Evolutionary conservation across 352 stramenopile species (phyloP).

Genomic region (Phytophthora chlamydospora): DNA sequence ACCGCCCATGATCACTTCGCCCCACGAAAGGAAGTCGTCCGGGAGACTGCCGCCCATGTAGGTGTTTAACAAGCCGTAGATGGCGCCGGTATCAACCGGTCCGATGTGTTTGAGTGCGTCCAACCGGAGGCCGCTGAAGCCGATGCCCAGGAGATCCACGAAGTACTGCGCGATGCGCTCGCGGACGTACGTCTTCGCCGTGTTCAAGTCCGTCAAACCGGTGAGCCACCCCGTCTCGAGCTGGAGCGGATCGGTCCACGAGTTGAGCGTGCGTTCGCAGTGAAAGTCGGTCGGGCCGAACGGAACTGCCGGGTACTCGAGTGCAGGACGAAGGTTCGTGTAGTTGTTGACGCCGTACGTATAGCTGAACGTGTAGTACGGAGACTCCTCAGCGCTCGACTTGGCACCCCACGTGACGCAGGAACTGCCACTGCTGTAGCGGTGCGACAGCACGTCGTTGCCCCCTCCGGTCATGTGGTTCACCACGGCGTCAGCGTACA

Average conservation of each 20-base stretch:
- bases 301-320: slow-evolving; percentile 68
- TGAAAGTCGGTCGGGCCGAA: slow-evolving; percentile 70
- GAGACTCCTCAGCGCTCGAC: slow-evolving; percentile 43
- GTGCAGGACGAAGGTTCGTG: slow-evolving; percentile 47
- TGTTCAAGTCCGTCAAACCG: slow-evolving; percentile 61
- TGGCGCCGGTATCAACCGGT: slow-evolving; percentile 53
- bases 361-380: slow-evolving; percentile 56
- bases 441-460: slow-evolving; percentile 52
- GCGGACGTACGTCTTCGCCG: slow-evolving; percentile 57
- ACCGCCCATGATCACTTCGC: slow-evolving; percentile 48
- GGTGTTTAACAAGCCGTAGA: slow-evolving; percentile 53
- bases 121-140: slow-evolving; percentile 70
- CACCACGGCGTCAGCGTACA: slow-evolving; percentile 67
- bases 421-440: slow-evolving; percentile 22
- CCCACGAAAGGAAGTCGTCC: slow-evolving; percentile 68
- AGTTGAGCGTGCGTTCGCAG: slow-evolving; percentile 50
- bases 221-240: slow-evolving; percentile 54
- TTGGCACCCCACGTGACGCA: slow-evolving; percentile 47
- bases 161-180: slow-evolving; percentile 78
- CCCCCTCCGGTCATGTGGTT: slow-evolving; percentile 63
- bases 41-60: slow-evolving; percentile 70
- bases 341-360: slow-evolving; percentile 50
- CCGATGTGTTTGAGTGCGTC: slow-evolving; percentile 74
- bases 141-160: slow-evolving; percentile 69
- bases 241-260: slow-evolving; percentile 44